Evolutionary conservation across 129 eudicot species (phyloP), one percentile per base, ranked within the genome.

Genomic region (Chrysanthemum lavandulifolium): DNA sequence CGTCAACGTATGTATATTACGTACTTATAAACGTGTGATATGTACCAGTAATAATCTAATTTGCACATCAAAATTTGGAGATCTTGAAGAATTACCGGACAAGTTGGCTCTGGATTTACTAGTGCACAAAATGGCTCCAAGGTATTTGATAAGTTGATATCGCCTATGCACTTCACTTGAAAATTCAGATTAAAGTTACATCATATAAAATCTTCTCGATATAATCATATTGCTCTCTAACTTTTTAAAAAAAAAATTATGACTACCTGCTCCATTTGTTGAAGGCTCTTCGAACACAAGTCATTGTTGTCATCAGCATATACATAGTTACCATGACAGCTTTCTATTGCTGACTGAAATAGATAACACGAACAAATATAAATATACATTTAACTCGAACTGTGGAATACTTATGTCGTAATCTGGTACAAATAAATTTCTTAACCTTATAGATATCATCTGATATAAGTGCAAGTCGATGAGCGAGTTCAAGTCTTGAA

Each of bases 391-490:
- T 5, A 36, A 36, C 1, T 36, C 8, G 43, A 36, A 36, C 43
- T 36, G 1, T 36, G 43, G 43, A 36, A 5, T 36, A n/a, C 4
- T 52, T 52, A 52, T 13, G 15, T 52, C 1, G 13, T 2, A 52
- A 52, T n/a, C 8, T 5, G 8, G 43, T 36, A 36, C 43, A 31
- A 31, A 31, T 2, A 51, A 51, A 1, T 51, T 12, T 51, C 7
- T 3, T 53, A 15, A 15, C 81, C 81, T 77, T 47, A 36, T 77
- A 69, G 55, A 77, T 56, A 10, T 74, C 80, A 45, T 80, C 75
- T 13, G 83, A 80, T 74, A 80, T 67, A 52, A 80, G 75, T 15
- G 76, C 19, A 14, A 53, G 18, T 0, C 58, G 58, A 14, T 53
- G 58, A 53, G 58, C 58, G 2, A 53, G 18, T 3, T 53, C 58